These are phyloP conservation scores for Fraxinus angustifolia DNA, from an alignment of 305 asterid species.

Conservation along the genomic window DNA sequence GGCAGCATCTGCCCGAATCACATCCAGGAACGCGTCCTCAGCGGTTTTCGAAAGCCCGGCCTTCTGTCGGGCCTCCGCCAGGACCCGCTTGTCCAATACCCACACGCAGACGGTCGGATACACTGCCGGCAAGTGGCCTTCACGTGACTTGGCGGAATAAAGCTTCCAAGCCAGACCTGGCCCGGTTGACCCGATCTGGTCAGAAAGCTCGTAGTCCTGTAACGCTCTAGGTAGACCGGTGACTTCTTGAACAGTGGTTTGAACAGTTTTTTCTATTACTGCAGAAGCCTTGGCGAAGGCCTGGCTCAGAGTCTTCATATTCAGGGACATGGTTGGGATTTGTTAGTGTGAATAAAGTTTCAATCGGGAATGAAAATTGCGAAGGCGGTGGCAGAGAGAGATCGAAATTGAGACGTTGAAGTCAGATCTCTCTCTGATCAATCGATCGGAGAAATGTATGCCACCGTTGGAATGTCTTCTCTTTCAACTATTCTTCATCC, in stretches of 20 bases:
- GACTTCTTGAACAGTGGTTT: conserved; percentile 92
- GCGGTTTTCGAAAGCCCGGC: conserved; percentile 86
- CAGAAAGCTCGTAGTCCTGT: conserved; percentile 76
- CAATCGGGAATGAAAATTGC: background rate
- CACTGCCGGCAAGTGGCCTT: conserved; percentile 52
- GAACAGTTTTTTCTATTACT: conserved; percentile 95
- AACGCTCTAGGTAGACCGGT: conserved; percentile 83
- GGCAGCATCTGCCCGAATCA: conserved; percentile 83
- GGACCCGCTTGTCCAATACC: conserved; percentile 77
- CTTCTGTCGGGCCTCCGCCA: conserved; percentile 75
- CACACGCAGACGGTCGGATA: conserved; percentile 91
- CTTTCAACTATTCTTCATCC: no score
- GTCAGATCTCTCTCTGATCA: no score
- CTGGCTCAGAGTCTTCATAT: conserved; percentile 86
- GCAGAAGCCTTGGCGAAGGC: conserved; percentile 95
- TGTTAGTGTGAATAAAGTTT: background rate
- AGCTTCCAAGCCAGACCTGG: conserved; percentile 92
- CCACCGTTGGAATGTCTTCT: no score
- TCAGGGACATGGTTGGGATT: conserved; percentile 59
- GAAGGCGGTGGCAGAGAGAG: conserved; percentile 16
- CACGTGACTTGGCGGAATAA: conserved; percentile 79
- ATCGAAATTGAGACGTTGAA: no score
- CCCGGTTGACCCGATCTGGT: conserved; percentile 97
- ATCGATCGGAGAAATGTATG: no score
- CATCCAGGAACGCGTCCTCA: conserved; percentile 80